Conservation (phyloP, 805 yeast genomes). For the Pachysolen tannophilus region DNA sequence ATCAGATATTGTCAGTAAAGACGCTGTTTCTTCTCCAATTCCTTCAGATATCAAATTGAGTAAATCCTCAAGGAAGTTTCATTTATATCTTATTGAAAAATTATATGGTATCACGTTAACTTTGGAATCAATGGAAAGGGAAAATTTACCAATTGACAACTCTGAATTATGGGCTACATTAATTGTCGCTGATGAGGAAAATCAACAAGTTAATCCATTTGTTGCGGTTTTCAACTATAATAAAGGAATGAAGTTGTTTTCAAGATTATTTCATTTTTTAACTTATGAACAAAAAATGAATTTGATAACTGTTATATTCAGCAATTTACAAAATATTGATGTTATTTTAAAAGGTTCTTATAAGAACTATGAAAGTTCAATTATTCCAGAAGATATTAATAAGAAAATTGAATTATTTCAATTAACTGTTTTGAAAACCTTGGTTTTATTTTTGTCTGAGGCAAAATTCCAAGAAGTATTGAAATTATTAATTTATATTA, state of each 20-base stretch:
- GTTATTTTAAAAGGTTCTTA: conserved; percentile 76
- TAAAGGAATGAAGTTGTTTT: conserved; percentile 83
- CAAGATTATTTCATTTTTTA: conserved; percentile 80
- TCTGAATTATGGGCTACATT: conserved; percentile 48
- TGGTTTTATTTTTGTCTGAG: conserved; percentile 78
- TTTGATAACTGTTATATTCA: conserved; percentile 68
- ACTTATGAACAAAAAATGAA: conserved; percentile 69
- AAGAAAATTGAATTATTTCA: conserved; percentile 73
- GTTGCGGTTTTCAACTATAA: conserved; percentile 75
- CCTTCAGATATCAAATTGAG: conserved; percentile 25
- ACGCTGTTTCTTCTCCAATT: conserved; percentile 10
- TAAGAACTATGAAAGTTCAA: conserved; percentile 40
- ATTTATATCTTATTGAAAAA: conserved; percentile 65
- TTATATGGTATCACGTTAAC: conserved; percentile 71
- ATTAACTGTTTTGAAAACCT: conserved; percentile 70
- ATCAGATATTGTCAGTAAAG: conserved; percentile 15
- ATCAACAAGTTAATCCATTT: conserved; percentile 69
- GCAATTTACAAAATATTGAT: conserved; percentile 70
- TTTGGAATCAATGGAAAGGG: conserved; percentile 69
- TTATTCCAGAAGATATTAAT: conserved; percentile 43
- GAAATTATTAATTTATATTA: conserved; percentile 61
- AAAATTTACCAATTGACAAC: conserved; percentile 37
- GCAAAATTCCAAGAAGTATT: conserved; percentile 74
- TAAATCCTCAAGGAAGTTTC: conserved; percentile 38
- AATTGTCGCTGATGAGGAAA: conserved; percentile 44